Evolutionary conservation across 805 yeast genomes (phyloP).

Genomic region (Nakazawaea molendinolei): DNA sequence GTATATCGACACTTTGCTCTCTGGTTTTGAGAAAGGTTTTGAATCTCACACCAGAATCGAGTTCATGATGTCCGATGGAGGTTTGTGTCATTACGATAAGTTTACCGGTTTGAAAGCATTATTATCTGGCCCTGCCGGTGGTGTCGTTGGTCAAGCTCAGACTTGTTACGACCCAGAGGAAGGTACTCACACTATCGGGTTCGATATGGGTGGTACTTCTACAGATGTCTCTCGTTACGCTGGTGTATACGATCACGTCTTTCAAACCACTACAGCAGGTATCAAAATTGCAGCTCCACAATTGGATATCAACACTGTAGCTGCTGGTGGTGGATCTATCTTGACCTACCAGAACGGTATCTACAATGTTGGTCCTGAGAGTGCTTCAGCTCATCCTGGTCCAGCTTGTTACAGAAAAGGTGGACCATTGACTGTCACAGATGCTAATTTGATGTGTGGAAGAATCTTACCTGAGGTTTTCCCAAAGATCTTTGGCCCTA

Average conservation of each 20-base stretch:
- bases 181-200: slow-evolving; percentile 23
- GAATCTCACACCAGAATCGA: slow-evolving; percentile 29
- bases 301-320: slow-evolving; percentile 25
- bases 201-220: slow-evolving; percentile 33
- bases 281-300: slow-evolving; percentile 29
- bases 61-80: slow-evolving; percentile 58
- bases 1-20: slow-evolving; percentile 30
- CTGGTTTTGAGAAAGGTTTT: slow-evolving; percentile 27
- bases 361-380: slow-evolving; percentile 40
- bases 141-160: slow-evolving; percentile 50
- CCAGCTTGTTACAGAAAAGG: slow-evolving; percentile 43
- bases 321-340: slow-evolving; percentile 25
- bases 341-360: slow-evolving; percentile 27
- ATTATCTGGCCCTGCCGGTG: slow-evolving; percentile 58
- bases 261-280: slow-evolving; percentile 27
- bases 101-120: slow-evolving; percentile 48
- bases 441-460: slow-evolving; percentile 38
- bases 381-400: slow-evolving; percentile 42
- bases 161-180: slow-evolving; percentile 38
- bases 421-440: slow-evolving; percentile 41
- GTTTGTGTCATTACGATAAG: slow-evolving; percentile 43
- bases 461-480: slow-evolving; percentile 33
- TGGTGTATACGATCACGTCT: slow-evolving; percentile 23
- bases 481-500: slow-evolving; percentile 41
- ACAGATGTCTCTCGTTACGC: slow-evolving; percentile 30